Evolutionary conservation across 805 yeast genomes (phyloP).

Genomic region (Maudiozyma pseudohumilis): DNA sequence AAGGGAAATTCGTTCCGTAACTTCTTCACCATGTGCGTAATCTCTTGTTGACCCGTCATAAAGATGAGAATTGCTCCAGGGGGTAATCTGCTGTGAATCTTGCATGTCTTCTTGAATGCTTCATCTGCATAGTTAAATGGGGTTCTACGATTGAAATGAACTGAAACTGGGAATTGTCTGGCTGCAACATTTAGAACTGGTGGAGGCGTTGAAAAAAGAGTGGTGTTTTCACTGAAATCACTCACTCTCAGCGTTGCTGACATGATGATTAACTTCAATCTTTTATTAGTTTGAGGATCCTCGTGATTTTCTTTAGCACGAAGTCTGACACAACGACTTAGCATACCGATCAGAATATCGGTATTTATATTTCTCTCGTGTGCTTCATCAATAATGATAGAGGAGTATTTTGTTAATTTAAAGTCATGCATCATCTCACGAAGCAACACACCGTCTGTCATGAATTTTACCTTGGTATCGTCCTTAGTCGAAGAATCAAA

Average conservation of each 20-base stretch:
- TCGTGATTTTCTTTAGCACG: slow-evolving; percentile 46
- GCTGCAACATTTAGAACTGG: slow-evolving; percentile 87
- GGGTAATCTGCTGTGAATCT: slow-evolving; percentile 78
- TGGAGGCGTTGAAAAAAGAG: slow-evolving; percentile 62
- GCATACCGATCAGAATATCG: slow-evolving; percentile 89
- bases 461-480: slow-evolving; percentile 69
- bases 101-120: slow-evolving; percentile 72
- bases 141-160: slow-evolving; percentile 81
- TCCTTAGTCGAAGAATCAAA: slow-evolving; percentile 60
- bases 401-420: slow-evolving; percentile 69
- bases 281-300: slow-evolving; percentile 42
- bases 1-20: slow-evolving; percentile 62
- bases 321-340: slow-evolving; percentile 72
- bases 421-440: slow-evolving; percentile 91
- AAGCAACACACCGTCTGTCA: slow-evolving; percentile 91
- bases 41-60: slow-evolving; percentile 92
- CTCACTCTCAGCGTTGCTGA: slow-evolving; percentile 92
- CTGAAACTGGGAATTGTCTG: slow-evolving; percentile 86
- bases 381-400: slow-evolving; percentile 90
- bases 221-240: slow-evolving; percentile 78
- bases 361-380: slow-evolving; percentile 96
- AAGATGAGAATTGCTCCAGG: slow-evolving; percentile 90
- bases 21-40: slow-evolving; percentile 60
- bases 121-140: slow-evolving; percentile 73
- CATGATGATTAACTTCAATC: slow-evolving; percentile 82